Evolutionary conservation across 169 alveolate species (phyloP), one percentile per base, ranked within the genome.

Genomic region (Eimeria falciformis): DNA sequence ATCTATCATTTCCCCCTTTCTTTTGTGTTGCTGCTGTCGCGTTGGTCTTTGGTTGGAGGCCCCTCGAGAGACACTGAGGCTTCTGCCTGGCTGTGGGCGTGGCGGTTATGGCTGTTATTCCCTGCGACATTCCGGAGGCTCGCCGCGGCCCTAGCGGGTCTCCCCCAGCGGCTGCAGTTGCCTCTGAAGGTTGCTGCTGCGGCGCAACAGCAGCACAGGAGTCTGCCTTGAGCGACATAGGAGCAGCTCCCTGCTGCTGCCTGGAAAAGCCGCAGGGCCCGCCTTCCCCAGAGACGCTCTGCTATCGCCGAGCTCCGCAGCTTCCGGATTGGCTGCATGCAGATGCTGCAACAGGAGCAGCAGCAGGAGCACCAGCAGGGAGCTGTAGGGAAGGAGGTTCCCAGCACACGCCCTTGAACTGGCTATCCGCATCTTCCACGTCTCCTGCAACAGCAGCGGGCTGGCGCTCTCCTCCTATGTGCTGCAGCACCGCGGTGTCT

Each of bases 401-500:
- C n/a, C n/a, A n/a, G n/a, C n/a, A n/a, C n/a, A n/a, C n/a, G 23
- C n/a, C 89, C 43, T 47, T 53, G 75, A 25, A 27, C 89, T 79
- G 89, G 89, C 45, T 79, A 18, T 46, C 53, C 7, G 65, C 66
- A 4, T n/a, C n/a, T 23, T 45, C 89, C 27, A 73, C 89, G 9
- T 55, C 89, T 17, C 89, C 89, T 0, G 11, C 89, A 29, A 73
- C 89, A 55, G 89, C 89, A 55, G 7, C 55, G 18, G 89, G 89
- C 43, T 79, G 89, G 89, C 12, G 73, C 43, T 79, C 89, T 5
- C 89, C 89, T 40, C 89, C 89, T 21, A 79, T 79, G 89, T 79
- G 40, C 89, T 79, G 89, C 89, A 79, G 89, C 55, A 79, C 89
- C 12, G 89, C 89, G 4, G 89, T 79, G 89, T 79, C 89, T 27